Evolutionary conservation across 2,329 filamentous ascomycete genomes (phyloP).

Genomic region (Botrytis porri): DNA sequence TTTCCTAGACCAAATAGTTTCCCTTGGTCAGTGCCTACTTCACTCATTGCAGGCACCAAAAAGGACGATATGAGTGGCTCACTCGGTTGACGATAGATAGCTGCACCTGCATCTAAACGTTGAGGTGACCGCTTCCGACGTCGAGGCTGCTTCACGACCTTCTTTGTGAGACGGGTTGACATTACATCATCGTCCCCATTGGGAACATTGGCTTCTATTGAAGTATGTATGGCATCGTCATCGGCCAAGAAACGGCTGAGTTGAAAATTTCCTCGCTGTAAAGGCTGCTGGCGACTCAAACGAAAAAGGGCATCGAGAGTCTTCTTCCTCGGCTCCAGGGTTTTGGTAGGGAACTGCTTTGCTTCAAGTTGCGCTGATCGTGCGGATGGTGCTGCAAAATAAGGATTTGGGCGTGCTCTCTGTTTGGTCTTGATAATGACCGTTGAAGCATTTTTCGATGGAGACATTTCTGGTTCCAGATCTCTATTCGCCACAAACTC

Average conservation of each 20-base stretch:
- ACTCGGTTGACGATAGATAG: conserved; percentile 38
- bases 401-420: conserved; percentile 22
- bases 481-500: conserved; percentile 35
- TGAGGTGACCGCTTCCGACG: conserved; percentile 33
- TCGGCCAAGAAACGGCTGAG: conserved; percentile 41
- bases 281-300: conserved; percentile 39
- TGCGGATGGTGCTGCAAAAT: conserved; percentile 25
- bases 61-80: conserved; percentile 33
- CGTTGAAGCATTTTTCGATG: background rate
- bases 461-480: background rate
- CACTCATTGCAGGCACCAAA: conserved; percentile 27
- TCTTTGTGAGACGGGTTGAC: background rate
- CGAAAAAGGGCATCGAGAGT: conserved; percentile 55
- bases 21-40: conserved; percentile 27
- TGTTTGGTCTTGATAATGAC: background rate
- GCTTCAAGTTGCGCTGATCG: conserved; percentile 58
- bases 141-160: background rate
- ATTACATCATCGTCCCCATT: background rate
- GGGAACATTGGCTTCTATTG: conserved; percentile 16
- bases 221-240: conserved; percentile 25
- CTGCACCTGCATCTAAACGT: conserved; percentile 36
- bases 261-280: conserved; percentile 35
- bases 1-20: conserved; percentile 56
- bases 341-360: conserved; percentile 36
- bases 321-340: conserved; percentile 52